Evolutionary conservation across 2,329 filamentous ascomycete species (phyloP), one percentile per base, ranked within the genome.

Genomic region (Cadophora luteo-olivacea): DNA sequence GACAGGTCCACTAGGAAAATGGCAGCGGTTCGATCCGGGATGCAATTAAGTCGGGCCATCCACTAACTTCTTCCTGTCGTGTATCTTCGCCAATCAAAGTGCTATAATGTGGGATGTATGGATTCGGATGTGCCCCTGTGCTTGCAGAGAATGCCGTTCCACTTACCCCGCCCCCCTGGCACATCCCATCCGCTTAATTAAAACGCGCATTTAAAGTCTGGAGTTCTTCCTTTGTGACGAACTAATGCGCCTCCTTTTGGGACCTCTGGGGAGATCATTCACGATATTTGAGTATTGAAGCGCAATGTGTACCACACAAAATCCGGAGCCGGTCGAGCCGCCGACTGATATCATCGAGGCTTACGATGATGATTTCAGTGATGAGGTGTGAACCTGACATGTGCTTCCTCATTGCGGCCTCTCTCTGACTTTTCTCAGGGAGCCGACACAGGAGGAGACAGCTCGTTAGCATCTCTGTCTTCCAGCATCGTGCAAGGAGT

Each of bases 401-500:
- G 32, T 57, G 25, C 19, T 16, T 16, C 29, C 16, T 32, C 4
- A 19, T 54, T 29, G 22, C 29, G 16, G 3, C 24, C 11, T 41
- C 0, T 25, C 2, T 41, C 51, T 57, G 33, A 57, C 51, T 45
- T 1, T 57, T 14, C 3, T 25, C 51, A 55, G 49, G 62, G 62
- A n/a, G 51, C 51, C 19, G 62, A 65, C 49, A 33, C 36, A 14
- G 51, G 62, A 6, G 49, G 32, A 41, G 62, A 55, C 12, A 65
- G 62, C 33, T 62, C 62, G 12, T 32, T 65, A 14, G 49, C 62
- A 38, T 65, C 62, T 24, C 24, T 65, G 6, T 65, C 51, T 19
- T 65, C 68, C 7, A 65, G 61, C 33, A 64, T 69, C 11, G 32
- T 64, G 32, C 41, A 52, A 29, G 68, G 64, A 24, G 65, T 70